Evolutionary conservation across 306 rosid species (phyloP), one percentile per base, ranked within the genome.

Genomic region (Fragaria iinumae): DNA sequence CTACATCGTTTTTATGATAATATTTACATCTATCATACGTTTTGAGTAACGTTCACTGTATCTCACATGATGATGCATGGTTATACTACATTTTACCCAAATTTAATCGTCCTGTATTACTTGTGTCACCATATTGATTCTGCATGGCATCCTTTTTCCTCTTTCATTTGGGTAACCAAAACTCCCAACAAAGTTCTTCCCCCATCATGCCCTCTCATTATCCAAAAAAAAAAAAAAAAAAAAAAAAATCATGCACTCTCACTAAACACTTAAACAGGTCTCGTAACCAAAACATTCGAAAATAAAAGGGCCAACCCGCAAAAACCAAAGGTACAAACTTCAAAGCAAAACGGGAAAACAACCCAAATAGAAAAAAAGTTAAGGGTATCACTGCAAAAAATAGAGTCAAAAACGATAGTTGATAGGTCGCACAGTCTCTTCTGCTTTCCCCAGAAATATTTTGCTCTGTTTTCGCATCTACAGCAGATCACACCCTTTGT

Each of bases 401-500:
- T 9, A 5, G 14, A 60, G 78, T 60, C 59, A 62, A 5, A 11
- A 44, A 25, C 2, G 43, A 60, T 27, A 11, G 59, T 44, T 60
- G 70, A 60, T 20, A 27, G 29, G 14, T 60, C 69, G 45, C 69
- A 23, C 4, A 8, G 32, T 25, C 70, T 27, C 29, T 74, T 74
- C 70, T 27, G 27, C 60, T 74, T 62, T 45, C 71, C 47, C 71
- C 9, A 45, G 47, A 48, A 45, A 45, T 27, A n/a, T 62, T 45
- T 65, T 5, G 78, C 71, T 18, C 57, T 17, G 65, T 2, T n/a
- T 34, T 52, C 25, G 29, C 63, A 70, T 70, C 74, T 39, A 23
- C 68, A 41, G 68, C n/a, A 59, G 49, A 63, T 27, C 47, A n/a
- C 13, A 29, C 14, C 59, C 70, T 60, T 17, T 62, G 78, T 74